Percentiles rank a stretch among this genome's conserved stretches.
Conservation (phyloP, 139 green algal species). For the Coelastrella sp. region DNA sequence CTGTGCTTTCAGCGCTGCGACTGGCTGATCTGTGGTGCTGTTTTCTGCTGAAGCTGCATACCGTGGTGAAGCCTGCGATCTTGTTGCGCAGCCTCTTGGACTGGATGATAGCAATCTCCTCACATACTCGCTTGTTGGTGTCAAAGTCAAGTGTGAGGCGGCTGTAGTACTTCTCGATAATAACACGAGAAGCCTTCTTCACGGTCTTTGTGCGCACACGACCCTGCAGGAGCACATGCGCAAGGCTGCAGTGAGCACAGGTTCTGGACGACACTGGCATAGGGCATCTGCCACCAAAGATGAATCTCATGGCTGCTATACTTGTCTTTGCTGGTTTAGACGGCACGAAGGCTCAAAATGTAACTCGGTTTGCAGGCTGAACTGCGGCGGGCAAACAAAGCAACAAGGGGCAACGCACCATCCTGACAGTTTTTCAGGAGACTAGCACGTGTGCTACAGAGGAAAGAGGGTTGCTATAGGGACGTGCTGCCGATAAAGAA, state of each 20-base stretch:
- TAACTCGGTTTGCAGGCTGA: not conserved
- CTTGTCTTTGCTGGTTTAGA: too few relatives aligned
- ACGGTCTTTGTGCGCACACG: constrained; percentile 99
- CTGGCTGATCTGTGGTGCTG: not conserved
- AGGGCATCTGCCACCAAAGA: too few relatives aligned
- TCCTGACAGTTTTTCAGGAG: constrained; percentile 34
- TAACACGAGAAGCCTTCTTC: constrained; percentile 96
- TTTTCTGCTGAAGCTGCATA: constrained; percentile 56
- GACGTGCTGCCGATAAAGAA: not conserved
- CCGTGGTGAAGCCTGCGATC: constrained; percentile 99
- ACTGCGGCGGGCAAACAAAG: constrained; percentile 2
- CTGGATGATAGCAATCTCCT: constrained; percentile 99
- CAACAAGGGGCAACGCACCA: constrained; percentile 7
- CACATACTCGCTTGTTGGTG: constrained; percentile 97
- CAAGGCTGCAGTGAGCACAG: constrained; percentile 3
- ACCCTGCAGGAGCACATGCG: constrained; percentile 70
- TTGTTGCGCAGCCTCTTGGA: constrained; percentile 99
- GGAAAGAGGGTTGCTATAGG: not conserved
- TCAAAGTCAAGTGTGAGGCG: constrained; percentile 96
- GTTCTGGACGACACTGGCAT: too few relatives aligned
- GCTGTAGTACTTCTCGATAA: constrained; percentile 99
- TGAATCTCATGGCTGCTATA: too few relatives aligned
- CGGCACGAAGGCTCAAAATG: not conserved
- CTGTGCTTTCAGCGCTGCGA: not conserved
- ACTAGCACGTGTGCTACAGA: not conserved